phyloP scores from a whole-genome alignment of 805 yeast genomes.

The Nematodospora valgi region DNA sequence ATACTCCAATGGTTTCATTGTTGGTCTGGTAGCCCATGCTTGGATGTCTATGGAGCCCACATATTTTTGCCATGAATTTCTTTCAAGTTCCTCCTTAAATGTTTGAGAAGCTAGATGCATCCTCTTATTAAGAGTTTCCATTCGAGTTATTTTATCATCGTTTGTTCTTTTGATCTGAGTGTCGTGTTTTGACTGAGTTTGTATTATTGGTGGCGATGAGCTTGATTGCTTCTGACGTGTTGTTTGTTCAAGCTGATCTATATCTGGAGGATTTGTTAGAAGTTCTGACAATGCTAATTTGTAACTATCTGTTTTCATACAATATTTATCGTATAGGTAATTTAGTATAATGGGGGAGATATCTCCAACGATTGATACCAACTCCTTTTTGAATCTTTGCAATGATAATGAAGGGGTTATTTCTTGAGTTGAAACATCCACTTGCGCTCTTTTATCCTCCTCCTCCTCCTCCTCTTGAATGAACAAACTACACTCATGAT shows the following conservation, averaged over 20 bases:
- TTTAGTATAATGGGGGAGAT: slow-evolving; percentile 4
- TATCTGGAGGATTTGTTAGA: slow-evolving; percentile 38
- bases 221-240: background rate
- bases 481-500: slow-evolving; percentile 3
- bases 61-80: slow-evolving; percentile 35
- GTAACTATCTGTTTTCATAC: slow-evolving; percentile 11
- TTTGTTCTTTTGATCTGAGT: background rate
- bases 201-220: background rate
- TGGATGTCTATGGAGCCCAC: slow-evolving; percentile 59
- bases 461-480: slow-evolving; percentile 8
- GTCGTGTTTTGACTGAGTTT: background rate
- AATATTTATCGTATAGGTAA: slow-evolving; percentile 14
- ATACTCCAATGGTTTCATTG: slow-evolving; percentile 43
- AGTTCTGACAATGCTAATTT: slow-evolving; percentile 36
- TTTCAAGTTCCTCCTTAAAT: slow-evolving; percentile 11
- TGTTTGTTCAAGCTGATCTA: slow-evolving; percentile 12
- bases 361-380: slow-evolving; percentile 13
- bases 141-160: slow-evolving; percentile 5
- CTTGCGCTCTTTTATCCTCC: background rate
- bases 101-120: slow-evolving; percentile 11
- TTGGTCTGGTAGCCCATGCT: slow-evolving; percentile 74
- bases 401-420: background rate
- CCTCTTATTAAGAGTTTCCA: slow-evolving; percentile 11
- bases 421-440: background rate
- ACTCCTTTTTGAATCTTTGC: slow-evolving; percentile 3